These are phyloP conservation scores for Noccaea bulbosa DNA, from an alignment of 345 rosid genomes.

Conservation along the genomic window DNA sequence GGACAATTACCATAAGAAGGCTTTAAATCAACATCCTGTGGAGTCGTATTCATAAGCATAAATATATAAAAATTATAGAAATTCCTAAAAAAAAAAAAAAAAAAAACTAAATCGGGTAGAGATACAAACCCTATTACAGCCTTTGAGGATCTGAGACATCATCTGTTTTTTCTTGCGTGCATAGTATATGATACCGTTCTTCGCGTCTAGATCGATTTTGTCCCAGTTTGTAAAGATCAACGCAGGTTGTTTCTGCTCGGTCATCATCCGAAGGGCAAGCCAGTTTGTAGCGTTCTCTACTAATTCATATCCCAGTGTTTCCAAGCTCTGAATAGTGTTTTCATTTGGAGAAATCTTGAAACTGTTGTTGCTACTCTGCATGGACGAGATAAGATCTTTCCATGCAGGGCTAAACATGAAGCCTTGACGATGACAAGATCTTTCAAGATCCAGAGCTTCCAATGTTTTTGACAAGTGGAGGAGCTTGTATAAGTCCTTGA, in stretches of 20 bases:
- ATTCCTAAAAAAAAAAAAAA: not conserved
- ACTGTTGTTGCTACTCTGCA: not conserved
- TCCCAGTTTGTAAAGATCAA: conserved; percentile 8
- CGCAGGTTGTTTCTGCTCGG: conserved; percentile 1
- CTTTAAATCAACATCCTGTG: not conserved
- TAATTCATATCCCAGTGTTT: not conserved
- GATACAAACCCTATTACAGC: not conserved
- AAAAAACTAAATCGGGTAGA: not conserved
- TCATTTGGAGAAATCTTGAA: not conserved
- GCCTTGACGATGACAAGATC: not conserved
- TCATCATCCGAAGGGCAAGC: conserved; percentile 1
- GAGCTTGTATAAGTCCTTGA: not conserved
- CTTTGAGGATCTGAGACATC: not conserved
- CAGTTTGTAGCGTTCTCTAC: not conserved
- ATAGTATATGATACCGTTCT: not conserved
- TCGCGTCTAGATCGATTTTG: not conserved
- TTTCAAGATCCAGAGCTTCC: conserved; percentile 8
- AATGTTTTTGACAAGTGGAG: not conserved
- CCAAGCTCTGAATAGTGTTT: not conserved
- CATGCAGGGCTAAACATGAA: not conserved
- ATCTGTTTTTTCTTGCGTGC: not conserved
- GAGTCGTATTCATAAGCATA: not conserved
- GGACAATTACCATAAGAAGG: not conserved
- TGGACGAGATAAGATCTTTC: not conserved
- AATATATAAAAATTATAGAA: not conserved